A percentile compares a stretch with the other conserved stretches of the same genome.
Evolutionary conservation across 768 basidiomycete genomes (phyloP).

Genomic region (Tephrocybe sp.): DNA sequence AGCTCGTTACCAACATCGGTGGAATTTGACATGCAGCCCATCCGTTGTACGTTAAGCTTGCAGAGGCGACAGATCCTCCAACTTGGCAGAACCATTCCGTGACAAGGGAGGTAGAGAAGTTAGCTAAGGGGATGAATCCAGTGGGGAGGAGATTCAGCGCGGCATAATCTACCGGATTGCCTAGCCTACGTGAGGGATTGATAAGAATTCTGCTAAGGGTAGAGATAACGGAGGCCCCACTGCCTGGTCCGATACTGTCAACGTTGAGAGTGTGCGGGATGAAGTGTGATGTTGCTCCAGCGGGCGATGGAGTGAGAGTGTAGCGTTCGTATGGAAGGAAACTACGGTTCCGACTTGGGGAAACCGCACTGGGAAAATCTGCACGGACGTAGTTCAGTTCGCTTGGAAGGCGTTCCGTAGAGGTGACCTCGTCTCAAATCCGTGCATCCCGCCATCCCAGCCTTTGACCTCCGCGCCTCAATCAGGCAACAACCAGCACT

Average conservation of each 20-base stretch:
- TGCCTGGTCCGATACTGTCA: too few species aligned
- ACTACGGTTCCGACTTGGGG: not conserved
- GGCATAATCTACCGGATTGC: not conserved
- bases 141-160: not conserved
- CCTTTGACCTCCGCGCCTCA: too few species aligned
- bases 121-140: not conserved
- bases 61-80: too few species aligned
- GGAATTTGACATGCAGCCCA: too few species aligned
- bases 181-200: too few species aligned
- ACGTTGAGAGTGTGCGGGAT: not conserved
- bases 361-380: not conserved
- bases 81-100: slow-evolving; percentile 15
- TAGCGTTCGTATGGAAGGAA: slow-evolving; percentile 14
- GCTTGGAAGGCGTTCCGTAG: not conserved
- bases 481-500: too few species aligned
- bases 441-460: too few species aligned
- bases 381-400: not conserved
- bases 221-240: too few species aligned
- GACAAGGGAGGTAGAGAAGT: not conserved
- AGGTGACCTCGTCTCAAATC: too few species aligned
- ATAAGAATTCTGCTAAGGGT: too few species aligned
- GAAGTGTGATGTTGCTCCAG: slow-evolving; percentile 9
- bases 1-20: too few species aligned
- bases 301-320: slow-evolving; percentile 9
- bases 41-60: too few species aligned